These are phyloP conservation scores for Geotrichum klebahnii DNA, from an alignment of 1,139 yeast species.

Conservation along the genomic window DNA sequence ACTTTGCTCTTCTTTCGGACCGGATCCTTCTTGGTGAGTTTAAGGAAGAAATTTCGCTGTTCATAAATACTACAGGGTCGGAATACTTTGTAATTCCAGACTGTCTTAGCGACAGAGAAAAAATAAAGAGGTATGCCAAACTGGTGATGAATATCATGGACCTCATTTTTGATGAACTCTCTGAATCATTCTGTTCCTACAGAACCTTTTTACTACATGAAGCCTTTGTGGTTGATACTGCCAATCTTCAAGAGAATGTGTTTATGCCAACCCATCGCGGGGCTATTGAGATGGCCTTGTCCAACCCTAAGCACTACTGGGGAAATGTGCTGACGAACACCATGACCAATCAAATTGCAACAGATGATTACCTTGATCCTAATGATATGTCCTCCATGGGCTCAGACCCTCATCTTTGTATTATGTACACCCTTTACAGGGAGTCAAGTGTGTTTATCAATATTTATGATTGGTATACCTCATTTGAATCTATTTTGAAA, in stretches of 20 bases:
- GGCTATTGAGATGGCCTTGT: slow-evolving; percentile 38
- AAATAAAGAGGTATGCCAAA: slow-evolving; percentile 9
- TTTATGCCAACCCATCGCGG: slow-evolving; percentile 44
- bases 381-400: slow-evolving; percentile 24
- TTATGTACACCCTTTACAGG: slow-evolving; percentile 64
- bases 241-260: slow-evolving; percentile 33
- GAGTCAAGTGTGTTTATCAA: slow-evolving; percentile 77
- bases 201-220: slow-evolving; percentile 28
- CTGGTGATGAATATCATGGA: slow-evolving; percentile 2
- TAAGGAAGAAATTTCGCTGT: neutral
- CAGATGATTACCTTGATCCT: slow-evolving; percentile 29
- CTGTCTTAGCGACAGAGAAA: neutral
- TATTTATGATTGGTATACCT: slow-evolving; percentile 69
- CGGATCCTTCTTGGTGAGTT: neutral
- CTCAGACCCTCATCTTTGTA: slow-evolving; percentile 52
- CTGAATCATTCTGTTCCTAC: slow-evolving; percentile 14
- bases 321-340: slow-evolving; percentile 23
- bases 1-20: slow-evolving; percentile 5
- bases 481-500: slow-evolving; percentile 53
- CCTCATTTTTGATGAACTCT: slow-evolving; percentile 4
- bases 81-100: slow-evolving; percentile 3
- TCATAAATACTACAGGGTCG: slow-evolving; percentile 3
- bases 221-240: slow-evolving; percentile 30
- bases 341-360: slow-evolving; percentile 2
- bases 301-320: slow-evolving; percentile 39